Base-by-base conservation (phyloP, 495 filamentous ascomycete species). In the Penicillium cosmopolitanum region DNA sequence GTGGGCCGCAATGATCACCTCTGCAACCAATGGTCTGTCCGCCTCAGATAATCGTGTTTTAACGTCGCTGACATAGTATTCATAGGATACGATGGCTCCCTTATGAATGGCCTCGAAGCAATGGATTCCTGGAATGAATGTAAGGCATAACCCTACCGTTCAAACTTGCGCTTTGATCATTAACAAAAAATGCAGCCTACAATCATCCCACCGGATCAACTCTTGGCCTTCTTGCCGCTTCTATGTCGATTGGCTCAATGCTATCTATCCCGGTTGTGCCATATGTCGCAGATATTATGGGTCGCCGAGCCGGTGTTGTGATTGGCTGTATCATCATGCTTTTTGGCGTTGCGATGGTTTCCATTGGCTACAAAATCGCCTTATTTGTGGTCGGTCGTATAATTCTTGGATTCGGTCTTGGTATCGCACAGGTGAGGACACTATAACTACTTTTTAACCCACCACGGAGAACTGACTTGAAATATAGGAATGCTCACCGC, bases 231-330 rank as follows among this genome's bases (percentile, higher is more conserved):
- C 81, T 91, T 10, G 83, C 79, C 52, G 84, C 85, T n/a, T 80
- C 89, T 65, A 87, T 89, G 80, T 84, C 85, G 62, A 83, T 89
- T 56, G 87, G 87, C 57, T 84, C 80, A 55, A 78, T 90, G 60
- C 76, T 74, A 42, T 85, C 85, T 25, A 85, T 89, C 50, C 87
- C 87, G 33, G 66, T 87, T 9, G 86, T 88, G 6, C 87, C 87
- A 11, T 75, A 84, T 60, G 66, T 86, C 50, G 83, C 85, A 42
- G 87, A 89, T 74, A 74, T 81, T 55, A 69, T 83, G 50, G 87
- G 87, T 55, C 85, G 87, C 44, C 84, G 86, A 58, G 43, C 79
- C 57, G 84, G 85, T 51, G 84, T 89, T 53, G 72, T 84, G 50
- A 73, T 85, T 55, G 87, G 87, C 42, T 87, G 85, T 51, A 60